phyloP scores from a whole-genome alignment of 2,329 filamentous ascomycete genomes.

The Leptographium galeiforme region DNA sequence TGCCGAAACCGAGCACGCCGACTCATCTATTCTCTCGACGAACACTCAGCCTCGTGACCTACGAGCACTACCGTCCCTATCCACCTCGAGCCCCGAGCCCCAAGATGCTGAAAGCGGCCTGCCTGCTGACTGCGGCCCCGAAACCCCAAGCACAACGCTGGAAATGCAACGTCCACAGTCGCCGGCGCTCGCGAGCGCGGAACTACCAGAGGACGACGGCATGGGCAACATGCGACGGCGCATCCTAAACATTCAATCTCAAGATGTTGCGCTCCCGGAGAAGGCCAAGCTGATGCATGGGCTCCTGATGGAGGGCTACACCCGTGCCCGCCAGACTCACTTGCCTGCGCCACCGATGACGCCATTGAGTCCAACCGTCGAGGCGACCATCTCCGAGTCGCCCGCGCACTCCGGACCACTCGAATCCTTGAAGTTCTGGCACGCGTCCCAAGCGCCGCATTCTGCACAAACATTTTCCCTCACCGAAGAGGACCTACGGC shows the following conservation, averaged over 20 bases:
- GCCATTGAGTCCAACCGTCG: constrained; percentile 9
- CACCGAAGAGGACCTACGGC: constrained; percentile 47
- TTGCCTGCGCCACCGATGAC: constrained; percentile 14
- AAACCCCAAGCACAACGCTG: background rate
- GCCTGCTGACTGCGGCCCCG: background rate
- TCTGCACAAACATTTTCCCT: constrained; percentile 32
- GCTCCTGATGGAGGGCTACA: constrained; percentile 57
- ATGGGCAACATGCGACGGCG: constrained; percentile 54
- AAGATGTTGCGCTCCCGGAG: constrained; percentile 42
- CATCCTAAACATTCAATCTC: constrained; percentile 55
- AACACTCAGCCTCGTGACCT: background rate
- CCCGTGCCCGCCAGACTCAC: constrained; percentile 22
- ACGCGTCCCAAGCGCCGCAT: constrained; percentile 21
- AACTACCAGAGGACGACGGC: constrained; percentile 64
- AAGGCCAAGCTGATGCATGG: constrained; percentile 63
- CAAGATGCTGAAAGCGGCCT: background rate
- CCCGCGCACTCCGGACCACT: constrained; percentile 26
- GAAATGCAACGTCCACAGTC: constrained; percentile 1
- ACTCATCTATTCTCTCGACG: background rate
- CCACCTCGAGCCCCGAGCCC: background rate
- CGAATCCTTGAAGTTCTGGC: constrained; percentile 47
- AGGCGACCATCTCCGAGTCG: constrained; percentile 20
- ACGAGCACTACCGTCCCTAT: background rate
- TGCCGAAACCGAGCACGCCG: background rate
- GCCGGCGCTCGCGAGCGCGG: constrained; percentile 14